Base-by-base conservation (phyloP, 768 basidiomycete species). In the Ephemerocybe angulata region DNA sequence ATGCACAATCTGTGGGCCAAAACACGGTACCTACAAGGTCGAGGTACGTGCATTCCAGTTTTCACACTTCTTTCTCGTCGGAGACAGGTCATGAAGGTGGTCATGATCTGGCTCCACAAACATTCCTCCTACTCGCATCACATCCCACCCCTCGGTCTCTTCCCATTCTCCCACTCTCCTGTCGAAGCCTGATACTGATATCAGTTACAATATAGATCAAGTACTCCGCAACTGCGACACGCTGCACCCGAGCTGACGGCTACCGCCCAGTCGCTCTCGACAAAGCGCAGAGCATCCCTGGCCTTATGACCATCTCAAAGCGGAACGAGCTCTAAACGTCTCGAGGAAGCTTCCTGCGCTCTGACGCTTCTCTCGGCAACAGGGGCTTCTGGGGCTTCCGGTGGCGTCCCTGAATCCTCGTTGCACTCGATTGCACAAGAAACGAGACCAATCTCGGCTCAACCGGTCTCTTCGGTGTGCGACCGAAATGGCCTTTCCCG, bases 1-100 rank as follows among this genome's bases (percentile, higher is more conserved):
- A 19, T 42, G 48, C 46, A 50, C 49, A 5, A 55, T 55, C 44
- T 55, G 48, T 31, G 54, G 54, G 17, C 54, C 54, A 8, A 55
- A 55, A 21, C 35, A 55, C 27, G 49, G 49, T 13, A 27, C 30
- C 28, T 55, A 55, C 30, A 49, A 49, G 21, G 54, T 55, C 19
- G 37, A 55, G 54, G 54, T 55, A 15, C 11, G 53, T 47, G 1
- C 28, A 11, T 4, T 43, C 8, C 31, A 7, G 22, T 41, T 5
- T 28, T 17, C 8, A 15, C 10, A 15, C 19, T 21, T 24, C 35
- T 50, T 15, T 31, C 17, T 35, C 29, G 21, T 31, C 31, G 10
- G 27, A 25, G 33, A 35, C 17, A 48, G n/a, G 8, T 35, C 11
- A 35, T 19, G 17, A 27, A 31, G 30, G 11, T 43, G 22, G 42